These are phyloP conservation scores for Leccinum barrowsii DNA, from an alignment of 768 basidiomycete species.

Conservation along the genomic window DNA sequence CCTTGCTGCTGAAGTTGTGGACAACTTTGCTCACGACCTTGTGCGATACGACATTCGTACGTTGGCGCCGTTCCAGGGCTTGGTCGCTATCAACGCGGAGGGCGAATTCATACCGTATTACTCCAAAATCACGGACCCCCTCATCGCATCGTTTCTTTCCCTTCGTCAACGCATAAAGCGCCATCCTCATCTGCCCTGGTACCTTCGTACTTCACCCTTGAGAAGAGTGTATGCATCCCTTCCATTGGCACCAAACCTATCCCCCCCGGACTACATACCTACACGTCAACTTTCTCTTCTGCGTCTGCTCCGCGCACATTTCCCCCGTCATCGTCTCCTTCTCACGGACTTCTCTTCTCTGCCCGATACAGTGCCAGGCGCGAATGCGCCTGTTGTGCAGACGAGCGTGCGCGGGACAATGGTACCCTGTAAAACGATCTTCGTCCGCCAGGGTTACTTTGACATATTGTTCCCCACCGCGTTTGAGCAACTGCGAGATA, in stretches of 20 bases:
- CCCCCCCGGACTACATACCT: slow-evolving; percentile 85
- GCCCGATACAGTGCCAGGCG: slow-evolving; percentile 71
- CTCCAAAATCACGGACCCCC: slow-evolving; percentile 78
- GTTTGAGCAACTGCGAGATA: slow-evolving; percentile 79
- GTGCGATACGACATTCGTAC: slow-evolving; percentile 84
- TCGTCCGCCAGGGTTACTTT: slow-evolving; percentile 94
- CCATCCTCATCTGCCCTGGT: slow-evolving; percentile 53
- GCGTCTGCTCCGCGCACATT: slow-evolving; percentile 72
- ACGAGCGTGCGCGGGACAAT: slow-evolving; percentile 82
- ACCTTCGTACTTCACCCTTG: slow-evolving; percentile 51
- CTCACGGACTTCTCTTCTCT: slow-evolving; percentile 89
- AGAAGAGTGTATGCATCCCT: slow-evolving; percentile 65
- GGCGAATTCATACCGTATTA: slow-evolving; percentile 87
- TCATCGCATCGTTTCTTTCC: slow-evolving; percentile 74
- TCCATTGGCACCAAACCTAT: slow-evolving; percentile 90
- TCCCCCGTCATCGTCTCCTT: slow-evolving; percentile 91
- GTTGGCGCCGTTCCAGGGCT: slow-evolving; percentile 77
- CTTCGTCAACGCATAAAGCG: slow-evolving; percentile 60
- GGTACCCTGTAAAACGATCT: slow-evolving; percentile 84
- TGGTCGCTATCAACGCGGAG: slow-evolving; percentile 71
- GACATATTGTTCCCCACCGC: slow-evolving; percentile 98
- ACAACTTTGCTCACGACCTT: slow-evolving; percentile 96
- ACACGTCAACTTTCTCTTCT: slow-evolving; percentile 86
- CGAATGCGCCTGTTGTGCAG: slow-evolving; percentile 89
- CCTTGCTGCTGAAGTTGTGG: slow-evolving; percentile 94